Base-by-base conservation (phyloP, 306 rosid species). In the Begonia masoniana region DNA sequence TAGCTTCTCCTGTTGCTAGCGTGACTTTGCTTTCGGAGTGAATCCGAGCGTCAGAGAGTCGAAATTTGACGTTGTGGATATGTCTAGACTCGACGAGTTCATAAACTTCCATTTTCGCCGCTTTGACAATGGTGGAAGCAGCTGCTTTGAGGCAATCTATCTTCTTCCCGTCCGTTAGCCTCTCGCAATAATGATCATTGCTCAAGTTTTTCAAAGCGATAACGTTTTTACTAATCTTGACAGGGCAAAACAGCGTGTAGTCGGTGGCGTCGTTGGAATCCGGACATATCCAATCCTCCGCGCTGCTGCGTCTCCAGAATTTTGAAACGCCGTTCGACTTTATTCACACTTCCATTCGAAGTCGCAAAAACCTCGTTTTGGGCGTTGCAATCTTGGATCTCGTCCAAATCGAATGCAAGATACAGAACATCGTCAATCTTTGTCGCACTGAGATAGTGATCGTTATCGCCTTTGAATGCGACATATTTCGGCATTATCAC, bases 401-500 rank as follows among this genome's bases (percentile, higher is more conserved):
- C 62, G 10, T 41, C 13, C 13, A 7, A 47, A 1, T 35, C 10
- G 12, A 64, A 64, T 13, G 50, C 51, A 13, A 64, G 56, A 24
- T 64, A 52, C 3, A 39, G 58, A 1, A 13, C 0, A 24, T 42
- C 14, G 2, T 21, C 48, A 10, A 19, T 23, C 16, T 16, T 13
- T 9, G 36, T 43, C 13, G 10, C 31, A 10, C 10, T 6, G 17
- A 66, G 60, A 12, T 45, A 66, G 0, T 2, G 2, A 2, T 41
- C 65, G 15, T 60, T 43, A 11, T 58, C 45, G 8, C 48, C 52
- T n/a, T 31, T 67, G 26, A 67, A 67, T 0, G 54, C 66, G 12
- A 67, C 57, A 4, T 54, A 55, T 50, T 55, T 60, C 7, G 72
- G 72, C n/a, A 67, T 47, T 13, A 55, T 10, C 12, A 47, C 10